Conservation (phyloP, 2,329 filamentous ascomycete species). For the Ophiostoma sp. region DNA sequence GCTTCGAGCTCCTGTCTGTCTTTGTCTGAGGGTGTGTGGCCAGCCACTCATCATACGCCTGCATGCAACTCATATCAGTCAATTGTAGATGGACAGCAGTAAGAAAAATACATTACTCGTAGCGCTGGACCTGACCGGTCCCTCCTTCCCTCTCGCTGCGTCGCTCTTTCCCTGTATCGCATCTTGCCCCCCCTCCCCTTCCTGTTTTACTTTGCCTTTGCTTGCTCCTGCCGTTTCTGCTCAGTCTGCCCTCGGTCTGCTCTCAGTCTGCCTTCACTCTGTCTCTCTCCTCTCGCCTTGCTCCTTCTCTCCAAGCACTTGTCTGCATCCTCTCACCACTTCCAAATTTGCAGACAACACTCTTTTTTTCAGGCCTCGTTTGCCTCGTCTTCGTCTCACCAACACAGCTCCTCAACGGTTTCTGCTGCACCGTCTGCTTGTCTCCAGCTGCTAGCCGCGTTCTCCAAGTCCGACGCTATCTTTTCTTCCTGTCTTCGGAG, state of each 20-base stretch:
- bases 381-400: not conserved
- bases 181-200: slow-evolving; percentile 6
- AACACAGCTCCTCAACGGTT: slow-evolving; percentile 8
- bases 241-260: not conserved
- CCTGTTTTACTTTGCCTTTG: not conserved
- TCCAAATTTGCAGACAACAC: not conserved
- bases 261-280: not conserved
- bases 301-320: not conserved
- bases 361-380: not conserved
- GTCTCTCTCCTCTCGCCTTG: not conserved
- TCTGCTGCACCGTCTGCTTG: not conserved
- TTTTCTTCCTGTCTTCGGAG: not conserved
- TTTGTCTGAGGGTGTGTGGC: too few relatives aligned
- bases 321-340: slow-evolving; percentile 10
- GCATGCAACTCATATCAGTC: too few relatives aligned
- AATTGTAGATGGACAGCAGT: not conserved
- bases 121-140: not conserved
- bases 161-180: slow-evolving; percentile 4
- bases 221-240: slow-evolving; percentile 4
- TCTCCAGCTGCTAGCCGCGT: not conserved
- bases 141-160: slow-evolving; percentile 17
- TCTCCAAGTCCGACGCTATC: slow-evolving; percentile 7
- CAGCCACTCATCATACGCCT: too few relatives aligned
- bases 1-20: not conserved
- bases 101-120: not conserved